Conservation (phyloP, 2,329 filamentous ascomycete species). For the Scedosporium aurantiacum region DNA sequence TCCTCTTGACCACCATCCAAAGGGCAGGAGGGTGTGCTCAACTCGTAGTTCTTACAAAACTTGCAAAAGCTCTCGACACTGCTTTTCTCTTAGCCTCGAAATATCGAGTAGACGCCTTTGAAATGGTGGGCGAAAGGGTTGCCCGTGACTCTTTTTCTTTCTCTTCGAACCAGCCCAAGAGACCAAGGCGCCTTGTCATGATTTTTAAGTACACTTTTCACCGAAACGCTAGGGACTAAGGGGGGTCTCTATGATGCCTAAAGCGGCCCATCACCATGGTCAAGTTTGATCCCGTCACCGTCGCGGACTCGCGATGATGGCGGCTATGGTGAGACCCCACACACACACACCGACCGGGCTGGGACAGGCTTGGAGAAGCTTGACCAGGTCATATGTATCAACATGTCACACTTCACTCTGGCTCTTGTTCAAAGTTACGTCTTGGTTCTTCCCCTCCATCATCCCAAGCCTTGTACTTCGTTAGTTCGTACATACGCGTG, state of each 20-base stretch:
- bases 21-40: background rate
- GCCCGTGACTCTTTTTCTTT: slow-evolving; percentile 1
- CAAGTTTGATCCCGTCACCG: background rate
- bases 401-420: slow-evolving; percentile 1
- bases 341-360: slow-evolving; percentile 1
- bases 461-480: background rate
- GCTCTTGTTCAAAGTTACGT: background rate
- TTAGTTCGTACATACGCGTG: background rate
- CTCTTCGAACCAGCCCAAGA: background rate
- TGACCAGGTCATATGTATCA: slow-evolving; percentile 3
- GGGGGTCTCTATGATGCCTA: too few relatives aligned
- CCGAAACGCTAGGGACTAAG: too few relatives aligned
- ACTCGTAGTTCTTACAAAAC: background rate
- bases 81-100: background rate
- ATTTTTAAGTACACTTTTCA: too few relatives aligned
- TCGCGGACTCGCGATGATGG: slow-evolving; percentile 1
- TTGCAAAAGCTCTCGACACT: too few relatives aligned
- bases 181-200: background rate
- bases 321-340: background rate
- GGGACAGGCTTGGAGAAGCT: background rate
- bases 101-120: background rate
- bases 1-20: background rate
- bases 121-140: background rate
- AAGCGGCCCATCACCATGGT: too few relatives aligned
- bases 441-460: background rate